Conservation (phyloP, 768 basidiomycete genomes). For the Mycena sanguinolenta region DNA sequence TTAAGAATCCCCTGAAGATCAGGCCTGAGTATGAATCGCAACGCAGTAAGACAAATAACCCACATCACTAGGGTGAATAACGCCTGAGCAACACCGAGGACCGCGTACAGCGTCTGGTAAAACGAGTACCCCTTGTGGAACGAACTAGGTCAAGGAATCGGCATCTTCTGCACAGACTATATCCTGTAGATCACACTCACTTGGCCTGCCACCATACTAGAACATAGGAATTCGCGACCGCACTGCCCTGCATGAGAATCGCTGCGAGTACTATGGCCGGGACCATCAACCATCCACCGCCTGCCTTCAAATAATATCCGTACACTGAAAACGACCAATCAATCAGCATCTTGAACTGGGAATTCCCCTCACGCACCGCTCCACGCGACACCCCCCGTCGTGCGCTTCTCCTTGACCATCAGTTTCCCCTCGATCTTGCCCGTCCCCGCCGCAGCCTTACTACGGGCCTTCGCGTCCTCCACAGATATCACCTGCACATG, state of each 20-base stretch:
- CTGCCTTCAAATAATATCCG: slow-evolving; percentile 68
- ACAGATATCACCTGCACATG: slow-evolving; percentile 43
- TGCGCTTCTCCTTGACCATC: slow-evolving; percentile 74
- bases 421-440: slow-evolving; percentile 77
- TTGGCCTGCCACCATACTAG: slow-evolving; percentile 83
- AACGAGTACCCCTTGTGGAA: slow-evolving; percentile 66
- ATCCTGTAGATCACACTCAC: too few relatives aligned
- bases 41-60: too few relatives aligned
- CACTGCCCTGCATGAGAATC: slow-evolving; percentile 71
- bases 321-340: slow-evolving; percentile 72
- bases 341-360: too few relatives aligned
- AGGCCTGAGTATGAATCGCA: too few relatives aligned
- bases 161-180: too few relatives aligned
- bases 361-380: too few relatives aligned
- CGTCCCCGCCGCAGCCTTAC: slow-evolving; percentile 57
- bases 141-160: too few relatives aligned
- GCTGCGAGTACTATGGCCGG: slow-evolving; percentile 66
- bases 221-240: slow-evolving; percentile 74
- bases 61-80: slow-evolving; percentile 70
- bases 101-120: slow-evolving; percentile 76
- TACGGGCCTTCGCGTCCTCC: slow-evolving; percentile 52
- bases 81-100: slow-evolving; percentile 68
- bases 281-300: slow-evolving; percentile 60
- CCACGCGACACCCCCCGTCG: slow-evolving; percentile 72
- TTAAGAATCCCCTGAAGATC: slow-evolving; percentile 52